Conservation (phyloP, 768 basidiomycete genomes). For the Exsudoporus frostii region DNA sequence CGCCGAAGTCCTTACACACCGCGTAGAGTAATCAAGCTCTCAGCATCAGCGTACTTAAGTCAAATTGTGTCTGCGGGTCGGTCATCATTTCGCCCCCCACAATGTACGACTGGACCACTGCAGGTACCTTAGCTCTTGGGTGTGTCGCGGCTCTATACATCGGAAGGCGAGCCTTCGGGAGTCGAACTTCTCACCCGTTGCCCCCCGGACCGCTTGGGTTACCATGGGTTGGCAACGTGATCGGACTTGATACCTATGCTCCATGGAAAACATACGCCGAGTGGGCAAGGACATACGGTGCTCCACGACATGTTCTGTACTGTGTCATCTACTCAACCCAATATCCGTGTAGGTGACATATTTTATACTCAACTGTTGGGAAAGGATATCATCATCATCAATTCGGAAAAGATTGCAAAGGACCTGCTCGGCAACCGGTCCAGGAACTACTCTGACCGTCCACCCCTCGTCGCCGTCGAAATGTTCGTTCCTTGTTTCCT, state of each 20-base stretch:
- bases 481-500: neutral
- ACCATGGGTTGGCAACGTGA: no score
- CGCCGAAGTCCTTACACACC: no score
- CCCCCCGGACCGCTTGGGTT: constrained; percentile 8
- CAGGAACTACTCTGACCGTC: constrained; percentile 6
- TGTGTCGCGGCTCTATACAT: neutral
- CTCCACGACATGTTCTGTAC: neutral
- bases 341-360: neutral
- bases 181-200: neutral
- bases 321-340: no score
- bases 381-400: constrained; percentile 4
- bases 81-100: no score
- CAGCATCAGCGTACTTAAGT: no score
- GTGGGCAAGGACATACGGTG: constrained; percentile 11
- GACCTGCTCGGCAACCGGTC: constrained; percentile 8
- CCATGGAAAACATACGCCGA: constrained; percentile 10
- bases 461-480: neutral
- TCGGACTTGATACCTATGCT: neutral
- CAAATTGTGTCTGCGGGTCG: no score
- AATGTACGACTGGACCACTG: constrained; percentile 3
- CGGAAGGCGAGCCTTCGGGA: neutral
- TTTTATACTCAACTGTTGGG: neutral
- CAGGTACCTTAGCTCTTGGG: neutral
- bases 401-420: neutral
- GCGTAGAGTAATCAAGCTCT: no score